These are phyloP conservation scores for Ulota crispa DNA, from an alignment of 225 moss, liverwort and hornwort species.

Conservation along the genomic window DNA sequence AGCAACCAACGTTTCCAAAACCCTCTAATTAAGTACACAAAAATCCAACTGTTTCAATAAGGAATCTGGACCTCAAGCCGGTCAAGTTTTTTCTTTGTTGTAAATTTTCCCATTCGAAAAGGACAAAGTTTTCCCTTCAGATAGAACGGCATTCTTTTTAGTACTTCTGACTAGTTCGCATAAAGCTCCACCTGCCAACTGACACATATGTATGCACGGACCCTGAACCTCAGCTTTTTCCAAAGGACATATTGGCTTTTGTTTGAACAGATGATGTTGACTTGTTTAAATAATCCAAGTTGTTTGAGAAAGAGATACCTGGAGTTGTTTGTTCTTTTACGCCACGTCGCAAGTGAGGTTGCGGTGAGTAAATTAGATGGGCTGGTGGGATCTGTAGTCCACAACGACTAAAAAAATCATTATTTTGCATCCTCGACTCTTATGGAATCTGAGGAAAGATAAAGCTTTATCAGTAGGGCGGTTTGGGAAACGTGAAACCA, in stretches of 20 bases:
- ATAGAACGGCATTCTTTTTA: neutral
- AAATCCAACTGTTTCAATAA: neutral
- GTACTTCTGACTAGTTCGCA: neutral
- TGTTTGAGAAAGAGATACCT: neutral
- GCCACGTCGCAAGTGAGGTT: slow-evolving; percentile 17
- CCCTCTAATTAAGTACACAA: neutral
- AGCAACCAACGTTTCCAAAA: too few relatives aligned
- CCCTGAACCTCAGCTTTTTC: neutral
- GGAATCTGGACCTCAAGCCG: neutral
- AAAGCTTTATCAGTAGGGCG: neutral
- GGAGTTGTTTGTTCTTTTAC: neutral
- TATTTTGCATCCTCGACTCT: neutral
- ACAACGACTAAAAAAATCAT: neutral
- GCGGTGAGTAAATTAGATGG: neutral
- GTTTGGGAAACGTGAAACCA: neutral
- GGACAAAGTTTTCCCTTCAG: neutral
- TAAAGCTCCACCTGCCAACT: neutral
- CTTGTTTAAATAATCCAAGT: neutral
- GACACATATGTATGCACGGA: neutral
- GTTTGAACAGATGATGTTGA: neutral
- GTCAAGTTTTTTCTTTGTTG: neutral
- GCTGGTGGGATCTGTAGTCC: neutral
- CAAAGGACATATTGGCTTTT: neutral
- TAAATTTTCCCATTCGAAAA: neutral
- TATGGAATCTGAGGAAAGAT: neutral